A percentile compares a stretch with the other conserved stretches of the same genome.
phyloP scores from a whole-genome alignment of 306 rosid genomes.

The Prunus mongolica region DNA sequence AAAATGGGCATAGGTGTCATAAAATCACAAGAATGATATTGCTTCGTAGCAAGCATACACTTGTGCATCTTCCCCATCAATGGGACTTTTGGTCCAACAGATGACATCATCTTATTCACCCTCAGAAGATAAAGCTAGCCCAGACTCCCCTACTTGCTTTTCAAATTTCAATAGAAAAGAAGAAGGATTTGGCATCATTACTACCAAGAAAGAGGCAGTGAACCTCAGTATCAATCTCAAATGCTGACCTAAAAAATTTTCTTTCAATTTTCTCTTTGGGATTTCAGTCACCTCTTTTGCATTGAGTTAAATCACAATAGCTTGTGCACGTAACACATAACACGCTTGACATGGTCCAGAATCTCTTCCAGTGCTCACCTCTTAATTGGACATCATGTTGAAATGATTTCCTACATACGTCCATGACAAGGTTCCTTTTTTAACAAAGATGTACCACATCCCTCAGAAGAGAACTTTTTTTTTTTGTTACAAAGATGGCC shows the following conservation, averaged over 20 bases:
- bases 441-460: neutral
- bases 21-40: neutral
- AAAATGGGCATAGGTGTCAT: neutral
- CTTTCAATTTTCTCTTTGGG: neutral
- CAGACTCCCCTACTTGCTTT: neutral
- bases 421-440: neutral
- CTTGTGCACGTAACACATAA: neutral
- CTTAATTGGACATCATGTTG: neutral
- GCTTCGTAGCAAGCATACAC: neutral
- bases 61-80: neutral
- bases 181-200: neutral
- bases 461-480: neutral
- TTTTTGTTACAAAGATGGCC: neutral
- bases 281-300: neutral
- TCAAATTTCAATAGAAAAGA: neutral
- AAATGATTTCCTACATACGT: neutral
- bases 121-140: neutral
- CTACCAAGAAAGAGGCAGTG: neutral
- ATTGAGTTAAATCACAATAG: neutral
- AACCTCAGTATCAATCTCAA: neutral
- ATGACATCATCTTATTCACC: neutral
- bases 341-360: neutral
- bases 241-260: neutral
- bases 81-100: neutral
- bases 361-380: neutral